phyloP scores from a whole-genome alignment of 2,329 filamentous ascomycete genomes.

The Beauveria australis region DNA sequence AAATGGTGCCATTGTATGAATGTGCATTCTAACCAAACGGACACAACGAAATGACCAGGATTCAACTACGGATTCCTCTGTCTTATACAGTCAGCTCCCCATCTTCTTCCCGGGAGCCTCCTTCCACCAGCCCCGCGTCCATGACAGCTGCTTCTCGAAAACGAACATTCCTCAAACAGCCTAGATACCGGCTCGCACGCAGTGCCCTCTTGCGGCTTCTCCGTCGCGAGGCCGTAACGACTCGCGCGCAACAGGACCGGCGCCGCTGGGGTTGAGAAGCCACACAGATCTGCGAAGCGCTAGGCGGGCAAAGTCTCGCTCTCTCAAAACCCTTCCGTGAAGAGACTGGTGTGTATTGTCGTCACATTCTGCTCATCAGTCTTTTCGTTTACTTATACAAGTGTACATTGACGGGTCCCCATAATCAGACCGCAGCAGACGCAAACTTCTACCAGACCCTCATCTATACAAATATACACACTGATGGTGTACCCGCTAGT shows the following conservation, averaged over 20 bases:
- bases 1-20: too few relatives aligned
- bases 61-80: too few relatives aligned
- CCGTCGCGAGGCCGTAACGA: conserved; percentile 32
- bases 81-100: too few relatives aligned
- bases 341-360: too few relatives aligned
- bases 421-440: not conserved
- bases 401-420: not conserved
- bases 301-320: conserved; percentile 18
- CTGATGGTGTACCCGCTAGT: not conserved
- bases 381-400: too few relatives aligned
- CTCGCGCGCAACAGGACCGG: conserved; percentile 31
- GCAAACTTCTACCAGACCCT: not conserved
- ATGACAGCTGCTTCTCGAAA: not conserved
- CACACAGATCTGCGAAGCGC: conserved; percentile 23
- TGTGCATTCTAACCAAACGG: too few relatives aligned
- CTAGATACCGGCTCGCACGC: conserved; percentile 17
- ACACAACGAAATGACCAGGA: too few relatives aligned
- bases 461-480: not conserved
- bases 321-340: too few relatives aligned
- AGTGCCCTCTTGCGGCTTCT: conserved; percentile 14
- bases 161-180: conserved; percentile 9
- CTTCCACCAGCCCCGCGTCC: not conserved
- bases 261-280: conserved; percentile 19
- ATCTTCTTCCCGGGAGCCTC: not conserved
- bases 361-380: not conserved